These are phyloP conservation scores for Cladosporium sp. DNA, from an alignment of 2,329 filamentous ascomycete species.

Conservation along the genomic window DNA sequence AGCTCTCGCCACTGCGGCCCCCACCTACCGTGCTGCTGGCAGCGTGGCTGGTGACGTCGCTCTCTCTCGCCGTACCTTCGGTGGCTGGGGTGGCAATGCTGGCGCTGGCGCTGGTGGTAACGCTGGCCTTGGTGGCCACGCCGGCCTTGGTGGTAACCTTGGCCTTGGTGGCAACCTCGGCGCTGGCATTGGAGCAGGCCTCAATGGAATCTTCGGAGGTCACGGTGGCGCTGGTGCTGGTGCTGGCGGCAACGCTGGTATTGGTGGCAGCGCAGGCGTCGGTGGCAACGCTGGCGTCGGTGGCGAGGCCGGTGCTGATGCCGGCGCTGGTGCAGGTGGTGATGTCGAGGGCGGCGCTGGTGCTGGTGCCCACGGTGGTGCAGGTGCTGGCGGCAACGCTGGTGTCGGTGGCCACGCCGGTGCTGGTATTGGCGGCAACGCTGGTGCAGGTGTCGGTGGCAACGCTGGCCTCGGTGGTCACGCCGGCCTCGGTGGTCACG, in stretches of 20 bases:
- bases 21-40: slow-evolving; percentile 17
- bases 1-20: slow-evolving; percentile 11
- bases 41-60: background rate
- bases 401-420: background rate
- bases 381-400: too few relatives aligned
- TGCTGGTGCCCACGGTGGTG: too few relatives aligned
- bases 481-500: background rate
- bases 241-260: background rate
- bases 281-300: background rate
- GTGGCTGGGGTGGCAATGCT: background rate
- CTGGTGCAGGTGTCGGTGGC: too few relatives aligned
- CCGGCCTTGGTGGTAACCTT: background rate
- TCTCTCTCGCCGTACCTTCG: slow-evolving; percentile 1
- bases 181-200: background rate
- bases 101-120: background rate
- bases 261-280: background rate
- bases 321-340: too few relatives aligned
- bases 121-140: background rate
- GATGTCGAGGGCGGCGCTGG: too few relatives aligned
- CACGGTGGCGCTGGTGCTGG: background rate
- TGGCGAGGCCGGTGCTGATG: too few relatives aligned
- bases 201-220: too few relatives aligned
- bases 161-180: background rate
- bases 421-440: background rate
- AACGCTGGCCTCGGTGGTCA: background rate